Evolutionary conservation across 2,329 filamentous ascomycete species (phyloP).

Genomic region (Cercospora sesami): DNA sequence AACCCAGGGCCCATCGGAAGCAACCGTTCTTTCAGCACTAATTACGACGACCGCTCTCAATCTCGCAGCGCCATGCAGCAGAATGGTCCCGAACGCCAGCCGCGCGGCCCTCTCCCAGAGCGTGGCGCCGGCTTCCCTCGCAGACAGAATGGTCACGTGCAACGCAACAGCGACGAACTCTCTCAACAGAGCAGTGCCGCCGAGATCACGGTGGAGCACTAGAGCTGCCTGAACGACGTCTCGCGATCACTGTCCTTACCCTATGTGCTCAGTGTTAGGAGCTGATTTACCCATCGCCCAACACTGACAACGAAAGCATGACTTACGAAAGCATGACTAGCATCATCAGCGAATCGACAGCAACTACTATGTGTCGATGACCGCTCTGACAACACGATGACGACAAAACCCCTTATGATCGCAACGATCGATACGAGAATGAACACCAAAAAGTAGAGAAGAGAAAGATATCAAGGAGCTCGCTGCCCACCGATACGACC

Average conservation of each 20-base stretch:
- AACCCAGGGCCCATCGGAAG: slow-evolving; percentile 63
- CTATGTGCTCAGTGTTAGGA: slow-evolving; percentile 6
- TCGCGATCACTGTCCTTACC: slow-evolving; percentile 14
- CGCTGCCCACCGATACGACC: slow-evolving; percentile 23
- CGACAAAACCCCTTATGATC: slow-evolving; percentile 24
- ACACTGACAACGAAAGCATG: slow-evolving; percentile 20
- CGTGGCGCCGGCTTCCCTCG: slow-evolving; percentile 59
- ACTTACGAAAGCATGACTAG: slow-evolving; percentile 27
- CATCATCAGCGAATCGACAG: slow-evolving; percentile 24
- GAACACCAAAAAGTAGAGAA: slow-evolving; percentile 27
- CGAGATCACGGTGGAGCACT: slow-evolving; percentile 64
- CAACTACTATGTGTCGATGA: slow-evolving; percentile 16
- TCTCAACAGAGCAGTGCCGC: slow-evolving; percentile 58
- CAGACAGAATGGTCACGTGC: slow-evolving; percentile 62
- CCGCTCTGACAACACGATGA: slow-evolving; percentile 21
- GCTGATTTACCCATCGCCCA: not conserved
- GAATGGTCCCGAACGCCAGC: slow-evolving; percentile 58
- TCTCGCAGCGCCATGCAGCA: slow-evolving; percentile 44
- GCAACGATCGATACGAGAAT: slow-evolving; percentile 27
- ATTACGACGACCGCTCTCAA: slow-evolving; percentile 57
- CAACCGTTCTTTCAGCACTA: slow-evolving; percentile 62
- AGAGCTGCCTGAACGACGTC: slow-evolving; percentile 26
- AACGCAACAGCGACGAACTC: slow-evolving; percentile 64
- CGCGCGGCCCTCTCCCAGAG: slow-evolving; percentile 61
- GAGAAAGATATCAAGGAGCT: slow-evolving; percentile 23